These are phyloP conservation scores for Abrus precatorius DNA, from an alignment of 306 rosid genomes.

Conservation along the genomic window DNA sequence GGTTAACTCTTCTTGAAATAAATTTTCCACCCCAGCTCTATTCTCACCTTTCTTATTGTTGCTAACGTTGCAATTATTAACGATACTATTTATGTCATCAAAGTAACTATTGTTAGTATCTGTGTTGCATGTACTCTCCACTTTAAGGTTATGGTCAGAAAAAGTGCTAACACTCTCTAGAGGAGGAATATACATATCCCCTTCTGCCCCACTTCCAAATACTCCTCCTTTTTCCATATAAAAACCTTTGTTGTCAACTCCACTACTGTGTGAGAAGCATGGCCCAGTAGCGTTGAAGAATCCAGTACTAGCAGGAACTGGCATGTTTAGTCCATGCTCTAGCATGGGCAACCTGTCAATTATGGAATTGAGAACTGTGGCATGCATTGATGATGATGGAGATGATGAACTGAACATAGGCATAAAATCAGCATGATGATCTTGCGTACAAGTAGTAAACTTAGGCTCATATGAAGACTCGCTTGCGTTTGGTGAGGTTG, in stretches of 20 bases:
- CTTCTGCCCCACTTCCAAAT: conserved; percentile 55
- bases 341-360: conserved; percentile 57
- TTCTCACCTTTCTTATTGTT: conserved; percentile 46
- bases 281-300: conserved; percentile 52
- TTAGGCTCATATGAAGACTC: conserved; percentile 63
- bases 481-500: conserved; percentile 68
- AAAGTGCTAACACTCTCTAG: conserved; percentile 64
- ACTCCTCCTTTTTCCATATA: conserved; percentile 52
- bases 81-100: conserved; percentile 46
- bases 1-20: conserved; percentile 61
- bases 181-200: conserved; percentile 69
- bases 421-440: conserved; percentile 46
- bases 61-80: conserved; percentile 38
- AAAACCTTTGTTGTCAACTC: conserved; percentile 36
- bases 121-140: conserved; percentile 46
- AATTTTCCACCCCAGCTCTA: conserved; percentile 56
- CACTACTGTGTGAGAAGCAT: conserved; percentile 54
- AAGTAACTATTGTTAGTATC: conserved; percentile 38
- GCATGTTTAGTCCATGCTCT: conserved; percentile 46
- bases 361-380: conserved; percentile 57
- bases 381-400: conserved; percentile 50
- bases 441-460: conserved; percentile 25
- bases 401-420: conserved; percentile 65
- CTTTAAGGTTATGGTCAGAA: conserved; percentile 46
- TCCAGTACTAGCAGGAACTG: conserved; percentile 34